phyloP scores from a whole-genome alignment of 2,329 filamentous ascomycete genomes.

The Colletotrichum tropicicola region DNA sequence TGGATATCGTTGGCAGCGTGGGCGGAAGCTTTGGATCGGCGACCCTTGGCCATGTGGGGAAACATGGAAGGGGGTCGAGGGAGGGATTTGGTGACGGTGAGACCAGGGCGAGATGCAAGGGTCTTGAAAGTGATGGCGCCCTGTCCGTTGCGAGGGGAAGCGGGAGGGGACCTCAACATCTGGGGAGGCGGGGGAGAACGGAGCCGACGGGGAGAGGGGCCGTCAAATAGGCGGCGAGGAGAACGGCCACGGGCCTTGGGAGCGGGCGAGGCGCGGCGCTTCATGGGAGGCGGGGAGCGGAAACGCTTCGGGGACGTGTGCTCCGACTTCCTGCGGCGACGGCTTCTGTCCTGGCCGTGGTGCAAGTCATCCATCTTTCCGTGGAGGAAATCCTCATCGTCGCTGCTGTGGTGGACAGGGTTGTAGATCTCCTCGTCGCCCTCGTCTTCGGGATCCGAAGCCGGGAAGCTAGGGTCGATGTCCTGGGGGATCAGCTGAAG shows the following conservation, averaged over 20 bases:
- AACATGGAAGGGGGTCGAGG: slow-evolving; percentile 81
- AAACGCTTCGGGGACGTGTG: slow-evolving; percentile 56
- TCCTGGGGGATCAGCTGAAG: slow-evolving; percentile 90
- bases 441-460: slow-evolving; percentile 89
- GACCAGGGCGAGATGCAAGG: slow-evolving; percentile 67
- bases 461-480: slow-evolving; percentile 96
- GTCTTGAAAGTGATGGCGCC: slow-evolving; percentile 52
- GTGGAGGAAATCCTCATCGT: slow-evolving; percentile 76
- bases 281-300: slow-evolving; percentile 56
- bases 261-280: slow-evolving; percentile 58
- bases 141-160: slow-evolving; percentile 52
- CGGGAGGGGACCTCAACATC: slow-evolving; percentile 56
- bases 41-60: slow-evolving; percentile 57
- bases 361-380: slow-evolving; percentile 75
- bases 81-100: slow-evolving; percentile 85
- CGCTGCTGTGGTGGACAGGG: slow-evolving; percentile 68
- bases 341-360: slow-evolving; percentile 63
- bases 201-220: slow-evolving; percentile 75
- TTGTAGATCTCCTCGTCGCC: slow-evolving; percentile 76
- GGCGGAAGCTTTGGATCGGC: slow-evolving; percentile 42
- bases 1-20: slow-evolving; percentile 64
- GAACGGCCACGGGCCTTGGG: slow-evolving; percentile 56
- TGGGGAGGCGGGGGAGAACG: slow-evolving; percentile 76
- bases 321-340: slow-evolving; percentile 59
- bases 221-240: slow-evolving; percentile 68